phyloP scores from a whole-genome alignment of 2,329 filamentous ascomycete species.

The Phaeosphaeriaceae sp. region DNA sequence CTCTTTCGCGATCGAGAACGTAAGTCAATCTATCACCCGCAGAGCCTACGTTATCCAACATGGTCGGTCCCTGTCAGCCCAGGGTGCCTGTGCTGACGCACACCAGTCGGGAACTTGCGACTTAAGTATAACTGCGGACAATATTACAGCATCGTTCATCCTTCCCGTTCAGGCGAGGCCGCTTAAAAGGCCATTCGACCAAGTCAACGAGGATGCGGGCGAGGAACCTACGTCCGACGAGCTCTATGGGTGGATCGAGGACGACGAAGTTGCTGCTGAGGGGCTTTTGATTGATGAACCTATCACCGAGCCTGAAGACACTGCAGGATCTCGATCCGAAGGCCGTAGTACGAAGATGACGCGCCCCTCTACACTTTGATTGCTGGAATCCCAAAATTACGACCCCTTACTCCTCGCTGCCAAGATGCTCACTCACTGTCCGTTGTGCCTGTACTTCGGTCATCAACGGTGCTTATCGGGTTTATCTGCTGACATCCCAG shows the following conservation, averaged over 20 bases:
- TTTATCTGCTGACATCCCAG: conserved; percentile 15
- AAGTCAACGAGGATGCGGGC: conserved; percentile 67
- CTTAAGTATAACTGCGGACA: conserved; percentile 37
- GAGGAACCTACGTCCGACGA: conserved; percentile 69
- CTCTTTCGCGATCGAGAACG: conserved; percentile 54
- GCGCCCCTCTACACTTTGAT: conserved; percentile 32
- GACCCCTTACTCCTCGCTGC: background rate
- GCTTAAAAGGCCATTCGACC: conserved; percentile 64
- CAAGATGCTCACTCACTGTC: conserved; percentile 2
- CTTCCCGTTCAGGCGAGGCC: conserved; percentile 41
- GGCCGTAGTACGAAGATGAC: conserved; percentile 32
- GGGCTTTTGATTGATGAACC: conserved; percentile 45
- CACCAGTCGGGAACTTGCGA: conserved; percentile 42
- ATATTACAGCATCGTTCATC: conserved; percentile 36
- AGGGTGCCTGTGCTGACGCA: conserved; percentile 30
- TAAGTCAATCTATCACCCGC: conserved; percentile 49
- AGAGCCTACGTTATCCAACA: conserved; percentile 30
- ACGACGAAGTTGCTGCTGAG: conserved; percentile 59
- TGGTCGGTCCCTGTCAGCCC: conserved; percentile 14
- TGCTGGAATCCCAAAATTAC: conserved; percentile 1
- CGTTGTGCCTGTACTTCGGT: conserved; percentile 6
- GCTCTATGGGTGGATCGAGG: conserved; percentile 74
- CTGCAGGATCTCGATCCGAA: conserved; percentile 24
- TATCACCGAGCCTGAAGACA: conserved; percentile 13
- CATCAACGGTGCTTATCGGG: conserved; percentile 30